Base-by-base conservation (phyloP, 176 grass and related monocot genomes). In the Aegilops bicornis region DNA sequence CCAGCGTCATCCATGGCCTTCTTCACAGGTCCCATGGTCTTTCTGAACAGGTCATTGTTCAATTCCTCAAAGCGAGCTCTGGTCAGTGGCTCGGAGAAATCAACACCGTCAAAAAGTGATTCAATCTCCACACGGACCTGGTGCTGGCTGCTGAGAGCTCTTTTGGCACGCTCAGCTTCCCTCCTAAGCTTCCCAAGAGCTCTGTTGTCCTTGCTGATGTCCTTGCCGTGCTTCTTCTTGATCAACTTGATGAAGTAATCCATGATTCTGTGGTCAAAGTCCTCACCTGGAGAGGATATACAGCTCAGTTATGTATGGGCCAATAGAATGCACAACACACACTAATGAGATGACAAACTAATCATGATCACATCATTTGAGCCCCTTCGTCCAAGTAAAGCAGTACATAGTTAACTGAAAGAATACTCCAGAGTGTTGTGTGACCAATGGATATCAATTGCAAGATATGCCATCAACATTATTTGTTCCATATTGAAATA, bases 171-270 rank as follows among this genome's bases (percentile, higher is more conserved):
- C 83, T 95, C 93, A 86, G 82, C 76, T 85, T 92, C 91, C 90
- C 88, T 95, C 86, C 90, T 90, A 64, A 95, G 83, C 86, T 95
- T 95, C 62, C 88, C 90, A 86, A 95, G 86, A 63, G 93, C 88
- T 78, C 91, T 73, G 80, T 92, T 88, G 86, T 93, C 88, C 88
- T 88, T 92, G 88, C 90, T 93, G 76, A 91, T 92, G 64, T 95
- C 93, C 91, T 95, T 93, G 79, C 7, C 83, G 64, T 87, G 85
- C 91, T 91, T 95, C 88, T 92, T 90, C 91, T 93, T 93, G 88
- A 95, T 87, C 88, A 92, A 90, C 73, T 95, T 92, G 82, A 93
- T 95, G 83, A 95, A 95, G 81, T 95, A 92, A 25, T 93, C 88
- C 91, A 93, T 92, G 80, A 93, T 90, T 80, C 88, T 89, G 73